A percentile compares a stretch with the other conserved stretches of the same genome.
These are phyloP conservation scores for Aspergillus homomorphus DNA, from an alignment of 495 filamentous ascomycete genomes.

Conservation along the genomic window DNA sequence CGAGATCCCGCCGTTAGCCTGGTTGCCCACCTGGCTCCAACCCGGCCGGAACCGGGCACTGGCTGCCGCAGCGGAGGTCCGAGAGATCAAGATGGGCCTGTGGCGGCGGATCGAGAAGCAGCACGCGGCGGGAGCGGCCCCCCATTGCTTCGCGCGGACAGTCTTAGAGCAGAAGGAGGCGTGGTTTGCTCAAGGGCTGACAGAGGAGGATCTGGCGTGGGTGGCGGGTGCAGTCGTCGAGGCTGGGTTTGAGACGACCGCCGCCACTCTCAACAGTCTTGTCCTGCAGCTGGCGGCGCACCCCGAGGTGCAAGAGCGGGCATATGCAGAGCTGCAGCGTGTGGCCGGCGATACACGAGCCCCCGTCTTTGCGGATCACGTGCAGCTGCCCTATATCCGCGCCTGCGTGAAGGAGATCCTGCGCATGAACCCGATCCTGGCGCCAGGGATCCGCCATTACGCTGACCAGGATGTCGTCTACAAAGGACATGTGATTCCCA, in stretches of 20 bases:
- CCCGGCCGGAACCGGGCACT: neutral
- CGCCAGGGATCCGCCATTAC: slow-evolving; percentile 46
- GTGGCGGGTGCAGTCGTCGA: neutral
- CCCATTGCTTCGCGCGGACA: slow-evolving; percentile 8
- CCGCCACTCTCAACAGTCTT: slow-evolving; percentile 15
- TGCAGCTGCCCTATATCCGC: slow-evolving; percentile 45
- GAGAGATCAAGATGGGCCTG: neutral
- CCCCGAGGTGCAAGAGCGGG: slow-evolving; percentile 6
- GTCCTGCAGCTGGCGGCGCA: slow-evolving; percentile 16
- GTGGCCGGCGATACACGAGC: slow-evolving; percentile 23
- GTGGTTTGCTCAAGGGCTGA: too few species aligned
- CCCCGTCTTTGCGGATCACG: slow-evolving; percentile 45
- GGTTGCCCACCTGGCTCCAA: neutral
- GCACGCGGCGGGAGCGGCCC: neutral
- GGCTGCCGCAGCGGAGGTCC: neutral
- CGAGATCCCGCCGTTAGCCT: neutral
- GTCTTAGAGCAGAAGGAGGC: too few species aligned
- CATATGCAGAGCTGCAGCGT: slow-evolving; percentile 13
- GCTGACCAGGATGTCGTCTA: slow-evolving; percentile 51
- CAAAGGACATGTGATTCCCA: slow-evolving; percentile 51
- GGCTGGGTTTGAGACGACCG: slow-evolving; percentile 23
- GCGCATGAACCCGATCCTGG: slow-evolving; percentile 54
- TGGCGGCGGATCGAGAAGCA: slow-evolving; percentile 3
- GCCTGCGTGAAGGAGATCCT: slow-evolving; percentile 60
- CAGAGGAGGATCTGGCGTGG: neutral